phyloP scores from a whole-genome alignment of 1,284 basidiomycete species.

The Apiotrichum sp. region DNA sequence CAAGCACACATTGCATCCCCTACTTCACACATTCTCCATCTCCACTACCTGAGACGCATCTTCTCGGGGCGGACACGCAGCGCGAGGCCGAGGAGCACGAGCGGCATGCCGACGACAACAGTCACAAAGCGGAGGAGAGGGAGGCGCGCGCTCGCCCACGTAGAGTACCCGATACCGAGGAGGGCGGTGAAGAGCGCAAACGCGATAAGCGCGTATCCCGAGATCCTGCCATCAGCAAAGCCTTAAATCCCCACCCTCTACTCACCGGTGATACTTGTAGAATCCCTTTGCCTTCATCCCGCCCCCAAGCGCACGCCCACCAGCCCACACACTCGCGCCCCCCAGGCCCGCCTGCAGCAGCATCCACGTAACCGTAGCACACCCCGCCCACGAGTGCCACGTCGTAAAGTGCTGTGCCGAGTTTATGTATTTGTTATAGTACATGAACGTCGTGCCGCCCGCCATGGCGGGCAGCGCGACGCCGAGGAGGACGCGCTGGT shows the following conservation, averaged over 20 bases:
- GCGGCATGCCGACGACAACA: constrained; percentile 35
- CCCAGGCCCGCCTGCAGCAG: constrained; percentile 35
- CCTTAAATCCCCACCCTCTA: constrained; percentile 1
- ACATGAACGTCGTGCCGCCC: constrained; percentile 38
- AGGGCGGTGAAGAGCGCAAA: constrained; percentile 35
- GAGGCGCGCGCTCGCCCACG: constrained; percentile 22
- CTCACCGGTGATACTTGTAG: constrained; percentile 46
- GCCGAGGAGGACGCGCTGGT: constrained; percentile 32
- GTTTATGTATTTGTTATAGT: constrained; percentile 42
- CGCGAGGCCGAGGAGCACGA: constrained; percentile 31
- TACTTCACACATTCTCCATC: background rate
- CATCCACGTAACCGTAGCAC: constrained; percentile 31
- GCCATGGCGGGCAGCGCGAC: constrained; percentile 33
- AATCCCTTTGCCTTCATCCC: constrained; percentile 31
- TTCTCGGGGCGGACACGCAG: constrained; percentile 32
- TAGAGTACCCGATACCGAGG: constrained; percentile 37
- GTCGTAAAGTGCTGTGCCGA: constrained; percentile 39
- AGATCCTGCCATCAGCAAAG: constrained; percentile 23
- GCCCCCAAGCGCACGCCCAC: constrained; percentile 29
- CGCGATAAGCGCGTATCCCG: constrained; percentile 39
- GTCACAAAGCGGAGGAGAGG: constrained; percentile 24
- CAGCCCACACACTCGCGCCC: constrained; percentile 26
- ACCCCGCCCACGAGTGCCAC: constrained; percentile 38
- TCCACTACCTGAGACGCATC: constrained; percentile 15
- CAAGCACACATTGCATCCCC: no score